Percentiles rank a stretch among this genome's conserved stretches.
Evolutionary conservation across 2,329 filamentous ascomycete genomes (phyloP).

Genomic region (Pseudopithomyces chartarum): DNA sequence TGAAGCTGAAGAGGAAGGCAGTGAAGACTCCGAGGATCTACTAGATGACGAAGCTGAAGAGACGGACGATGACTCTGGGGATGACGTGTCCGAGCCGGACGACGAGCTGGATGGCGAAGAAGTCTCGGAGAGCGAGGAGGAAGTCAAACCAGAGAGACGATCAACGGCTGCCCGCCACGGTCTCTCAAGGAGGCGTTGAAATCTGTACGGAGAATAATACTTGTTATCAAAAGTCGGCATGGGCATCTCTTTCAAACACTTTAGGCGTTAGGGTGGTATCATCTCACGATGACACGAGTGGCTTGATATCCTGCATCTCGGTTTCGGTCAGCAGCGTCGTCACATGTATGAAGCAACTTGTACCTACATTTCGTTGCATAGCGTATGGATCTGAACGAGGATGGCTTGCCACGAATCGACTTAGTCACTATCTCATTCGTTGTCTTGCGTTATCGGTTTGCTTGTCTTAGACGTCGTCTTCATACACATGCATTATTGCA

Average conservation of each 20-base stretch:
- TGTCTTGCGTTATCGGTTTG: background rate
- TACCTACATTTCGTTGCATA: slow-evolving; percentile 19
- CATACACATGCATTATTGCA: background rate
- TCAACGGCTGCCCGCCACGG: slow-evolving; percentile 41
- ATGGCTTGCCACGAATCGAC: background rate
- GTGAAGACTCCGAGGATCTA: slow-evolving; percentile 59
- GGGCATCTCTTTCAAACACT: slow-evolving; percentile 8
- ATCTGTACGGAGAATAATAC: slow-evolving; percentile 1
- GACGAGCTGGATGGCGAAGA: slow-evolving; percentile 53
- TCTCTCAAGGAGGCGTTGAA: slow-evolving; percentile 34
- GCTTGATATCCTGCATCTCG: slow-evolving; percentile 22
- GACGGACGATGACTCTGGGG: slow-evolving; percentile 51
- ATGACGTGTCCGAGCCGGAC: slow-evolving; percentile 54
- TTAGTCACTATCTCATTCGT: background rate
- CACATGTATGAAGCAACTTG: background rate
- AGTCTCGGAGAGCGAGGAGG: slow-evolving; percentile 51
- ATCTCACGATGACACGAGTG: slow-evolving; percentile 40
- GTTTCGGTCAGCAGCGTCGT: background rate
- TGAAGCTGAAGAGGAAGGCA: slow-evolving; percentile 56
- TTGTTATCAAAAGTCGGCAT: slow-evolving; percentile 4
- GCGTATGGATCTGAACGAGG: slow-evolving; percentile 13
- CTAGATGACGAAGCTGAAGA: slow-evolving; percentile 60
- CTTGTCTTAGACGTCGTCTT: background rate
- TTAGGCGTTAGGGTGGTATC: slow-evolving; percentile 19
- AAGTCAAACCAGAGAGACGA: slow-evolving; percentile 37